A percentile compares a stretch with the other conserved stretches of the same genome.
These are phyloP conservation scores for Eutypella sp. DNA, from an alignment of 2,329 filamentous ascomycete genomes.

Conservation along the genomic window DNA sequence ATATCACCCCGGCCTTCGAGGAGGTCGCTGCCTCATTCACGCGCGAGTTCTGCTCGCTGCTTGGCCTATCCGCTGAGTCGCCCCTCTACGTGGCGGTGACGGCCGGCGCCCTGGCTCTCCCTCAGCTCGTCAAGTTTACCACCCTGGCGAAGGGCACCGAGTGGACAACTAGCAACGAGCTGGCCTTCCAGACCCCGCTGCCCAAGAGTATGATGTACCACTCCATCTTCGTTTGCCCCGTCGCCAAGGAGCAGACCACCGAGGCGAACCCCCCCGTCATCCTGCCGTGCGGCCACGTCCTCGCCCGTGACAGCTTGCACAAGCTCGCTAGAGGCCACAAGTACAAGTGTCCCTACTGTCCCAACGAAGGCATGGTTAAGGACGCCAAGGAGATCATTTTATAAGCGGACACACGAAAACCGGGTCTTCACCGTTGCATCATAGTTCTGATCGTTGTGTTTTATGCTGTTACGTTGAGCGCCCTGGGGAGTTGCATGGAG, in stretches of 20 bases:
- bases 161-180: slow-evolving; percentile 88
- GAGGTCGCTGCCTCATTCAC: slow-evolving; percentile 86
- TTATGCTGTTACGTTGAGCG: too few relatives aligned
- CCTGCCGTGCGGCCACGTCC: slow-evolving; percentile 91
- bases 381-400: slow-evolving; percentile 72
- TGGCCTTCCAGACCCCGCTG: slow-evolving; percentile 70
- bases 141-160: slow-evolving; percentile 83
- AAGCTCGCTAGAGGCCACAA: slow-evolving; percentile 71
- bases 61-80: slow-evolving; percentile 85
- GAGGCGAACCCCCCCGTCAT: slow-evolving; percentile 94
- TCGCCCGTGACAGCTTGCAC: slow-evolving; percentile 78
- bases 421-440: too few relatives aligned
- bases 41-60: slow-evolving; percentile 86
- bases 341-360: slow-evolving; percentile 97
- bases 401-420: too few relatives aligned
- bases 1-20: slow-evolving; percentile 70
- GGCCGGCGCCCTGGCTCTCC: slow-evolving; percentile 86
- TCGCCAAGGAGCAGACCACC: slow-evolving; percentile 93
- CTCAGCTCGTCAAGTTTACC: slow-evolving; percentile 82
- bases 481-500: too few relatives aligned
- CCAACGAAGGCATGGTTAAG: slow-evolving; percentile 70
- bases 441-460: too few relatives aligned
- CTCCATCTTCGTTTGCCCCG: slow-evolving; percentile 95
- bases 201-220: slow-evolving; percentile 70
- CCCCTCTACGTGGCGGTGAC: slow-evolving; percentile 91